Base-by-base conservation (phyloP, 805 yeast genomes). In the Lipomyces chichibuensis region DNA sequence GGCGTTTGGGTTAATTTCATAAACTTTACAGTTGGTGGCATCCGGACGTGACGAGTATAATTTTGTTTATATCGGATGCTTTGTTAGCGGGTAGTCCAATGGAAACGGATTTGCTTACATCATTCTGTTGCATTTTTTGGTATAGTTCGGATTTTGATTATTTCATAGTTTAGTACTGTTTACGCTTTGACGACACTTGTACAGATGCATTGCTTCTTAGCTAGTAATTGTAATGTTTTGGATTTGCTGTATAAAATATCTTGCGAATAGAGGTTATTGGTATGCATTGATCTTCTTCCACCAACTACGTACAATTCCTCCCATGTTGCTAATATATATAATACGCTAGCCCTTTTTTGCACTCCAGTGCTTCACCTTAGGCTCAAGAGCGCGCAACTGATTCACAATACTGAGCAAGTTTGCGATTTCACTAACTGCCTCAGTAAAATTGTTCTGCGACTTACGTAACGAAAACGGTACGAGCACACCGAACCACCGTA, bases 401-500 rank as follows among this genome's bases (percentile, higher is more conserved):
- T 52, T 66, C n/a, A 27, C 35, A 6, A 66, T 37, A 5, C 65
- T 51, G 27, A 63, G 20, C 58, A 66, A 23, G 27, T 27, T 52
- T 11, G 60, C 62, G 11, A 66, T 39, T 2, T 54, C 63, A 20
- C 60, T 67, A 27, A 57, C 27, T 13, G 65, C 69, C 1, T 60
- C 60, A 2, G 60, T 70, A 67, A 85, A 85, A 35, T 73, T 70
- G 0, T 29, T 55, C 71, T 83, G 85, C 1, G 85, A 77, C 35
- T 69, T 63, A 5, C 80, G 75, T 29, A 85, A 73, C 49, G 79
- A 79, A 52, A 67, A 72, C 7, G 87, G 85, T 2, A 81, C 85
- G 51, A 85, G 73, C 0, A 81, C 81, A 1, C 85, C 85, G 75
- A 85, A 83, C 79, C 83, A 85, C 49, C 77, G 64, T 9, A 83